Conservation (phyloP, 805 yeast species). For the Ogataea nonfermentans region DNA sequence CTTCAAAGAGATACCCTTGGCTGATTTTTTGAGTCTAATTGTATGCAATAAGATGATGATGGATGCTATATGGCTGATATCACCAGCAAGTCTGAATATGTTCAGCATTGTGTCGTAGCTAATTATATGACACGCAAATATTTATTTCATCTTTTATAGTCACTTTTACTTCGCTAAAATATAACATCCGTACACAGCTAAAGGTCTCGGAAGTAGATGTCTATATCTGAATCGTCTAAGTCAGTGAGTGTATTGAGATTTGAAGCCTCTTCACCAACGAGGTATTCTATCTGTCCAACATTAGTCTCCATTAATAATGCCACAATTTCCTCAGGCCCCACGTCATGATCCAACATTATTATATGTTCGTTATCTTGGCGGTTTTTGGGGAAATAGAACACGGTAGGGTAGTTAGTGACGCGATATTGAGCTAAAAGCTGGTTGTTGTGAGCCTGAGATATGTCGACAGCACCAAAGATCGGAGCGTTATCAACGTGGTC, state of each 20-base stretch:
- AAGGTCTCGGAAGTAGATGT: slow-evolving; percentile 21
- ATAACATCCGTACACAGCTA: slow-evolving; percentile 6
- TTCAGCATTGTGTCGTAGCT: slow-evolving; percentile 37
- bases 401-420: slow-evolving; percentile 33
- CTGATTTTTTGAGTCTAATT: slow-evolving; percentile 60
- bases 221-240: slow-evolving; percentile 22
- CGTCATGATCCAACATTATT: slow-evolving; percentile 20
- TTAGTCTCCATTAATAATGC: slow-evolving; percentile 32
- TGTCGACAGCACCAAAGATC: slow-evolving; percentile 36
- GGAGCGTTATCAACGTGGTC: slow-evolving; percentile 20
- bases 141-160: not conserved
- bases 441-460: slow-evolving; percentile 27
- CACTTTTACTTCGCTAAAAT: no score
- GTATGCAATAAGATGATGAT: slow-evolving; percentile 72
- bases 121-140: slow-evolving; percentile 8
- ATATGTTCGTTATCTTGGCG: slow-evolving; percentile 16
- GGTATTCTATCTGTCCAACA: slow-evolving; percentile 28
- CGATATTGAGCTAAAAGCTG: slow-evolving; percentile 28
- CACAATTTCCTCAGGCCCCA: slow-evolving; percentile 29
- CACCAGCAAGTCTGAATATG: slow-evolving; percentile 51
- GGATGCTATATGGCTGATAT: slow-evolving; percentile 78
- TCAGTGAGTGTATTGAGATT: slow-evolving; percentile 18
- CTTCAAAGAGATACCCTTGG: slow-evolving; percentile 83
- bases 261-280: slow-evolving; percentile 30
- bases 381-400: slow-evolving; percentile 25